These are phyloP conservation scores for Paraglomus occultum DNA, from an alignment of 192 early-diverging fungal genomes.

Conservation along the genomic window DNA sequence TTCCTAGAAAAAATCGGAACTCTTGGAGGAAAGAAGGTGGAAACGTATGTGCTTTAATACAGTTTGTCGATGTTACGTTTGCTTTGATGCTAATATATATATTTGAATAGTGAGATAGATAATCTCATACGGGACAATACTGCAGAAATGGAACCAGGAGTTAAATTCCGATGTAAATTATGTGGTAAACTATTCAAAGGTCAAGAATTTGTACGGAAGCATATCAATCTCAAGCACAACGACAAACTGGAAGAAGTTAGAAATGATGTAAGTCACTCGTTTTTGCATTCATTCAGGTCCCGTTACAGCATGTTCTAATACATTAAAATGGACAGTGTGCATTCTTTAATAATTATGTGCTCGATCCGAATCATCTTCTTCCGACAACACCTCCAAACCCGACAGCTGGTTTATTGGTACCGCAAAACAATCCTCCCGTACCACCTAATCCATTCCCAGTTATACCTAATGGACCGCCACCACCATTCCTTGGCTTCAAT, in stretches of 20 bases:
- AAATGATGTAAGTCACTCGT: slow-evolving; percentile 45
- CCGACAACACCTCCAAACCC: slow-evolving; percentile 43
- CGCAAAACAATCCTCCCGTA: slow-evolving; percentile 26
- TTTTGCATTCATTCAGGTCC: not conserved
- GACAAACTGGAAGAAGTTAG: slow-evolving; percentile 61
- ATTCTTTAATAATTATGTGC: slow-evolving; percentile 87
- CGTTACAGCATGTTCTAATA: not conserved
- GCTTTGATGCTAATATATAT: not conserved
- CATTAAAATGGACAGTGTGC: slow-evolving; percentile 37
- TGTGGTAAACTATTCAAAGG: slow-evolving; percentile 96
- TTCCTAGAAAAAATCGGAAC: slow-evolving; percentile 44
- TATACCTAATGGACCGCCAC: slow-evolving; percentile 34
- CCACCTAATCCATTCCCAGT: slow-evolving; percentile 28
- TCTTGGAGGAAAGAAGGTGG: slow-evolving; percentile 48
- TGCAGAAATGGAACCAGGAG: slow-evolving; percentile 68
- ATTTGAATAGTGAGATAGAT: not conserved
- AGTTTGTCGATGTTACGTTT: too few relatives aligned
- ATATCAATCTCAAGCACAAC: slow-evolving; percentile 87
- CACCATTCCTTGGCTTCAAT: slow-evolving; percentile 37
- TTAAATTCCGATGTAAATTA: slow-evolving; percentile 84
- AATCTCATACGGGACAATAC: slow-evolving; percentile 31
- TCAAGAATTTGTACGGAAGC: slow-evolving; percentile 91
- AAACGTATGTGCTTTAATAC: slow-evolving; percentile 40
- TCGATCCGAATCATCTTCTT: slow-evolving; percentile 78
- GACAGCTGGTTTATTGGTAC: slow-evolving; percentile 34